phyloP scores from a whole-genome alignment of 73 alveolate genomes.

The Stentor coeruleus region DNA sequence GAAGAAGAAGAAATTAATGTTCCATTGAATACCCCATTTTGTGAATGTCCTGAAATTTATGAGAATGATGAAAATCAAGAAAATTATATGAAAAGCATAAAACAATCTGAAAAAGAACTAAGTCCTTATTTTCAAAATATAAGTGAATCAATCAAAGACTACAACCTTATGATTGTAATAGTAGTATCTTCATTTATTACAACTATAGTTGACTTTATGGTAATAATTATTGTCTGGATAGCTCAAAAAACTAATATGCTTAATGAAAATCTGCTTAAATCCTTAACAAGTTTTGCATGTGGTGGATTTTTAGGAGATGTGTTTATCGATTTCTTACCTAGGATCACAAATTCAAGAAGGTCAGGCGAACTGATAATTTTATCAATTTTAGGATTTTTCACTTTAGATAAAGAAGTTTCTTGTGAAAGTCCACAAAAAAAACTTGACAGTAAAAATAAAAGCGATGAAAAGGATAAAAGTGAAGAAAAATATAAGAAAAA shows the following conservation, averaged over 20 bases:
- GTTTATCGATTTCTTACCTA: conserved; percentile 13
- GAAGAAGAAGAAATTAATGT: too few species aligned
- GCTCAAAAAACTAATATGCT: not conserved
- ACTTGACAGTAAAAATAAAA: too few species aligned
- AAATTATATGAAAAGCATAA: too few species aligned
- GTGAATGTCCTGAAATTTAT: too few species aligned
- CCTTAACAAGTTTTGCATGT: conserved; percentile 20
- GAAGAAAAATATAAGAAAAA: conserved; percentile 11
- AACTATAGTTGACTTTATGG: not conserved
- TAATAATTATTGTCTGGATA: conserved; percentile 20
- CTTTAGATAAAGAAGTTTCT: conserved; percentile 23
- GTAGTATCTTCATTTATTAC: conserved; percentile 2
- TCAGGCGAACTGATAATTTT: conserved; percentile 15
- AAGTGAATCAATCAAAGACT: too few species aligned
- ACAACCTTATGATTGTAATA: too few species aligned
- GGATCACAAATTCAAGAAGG: not conserved
- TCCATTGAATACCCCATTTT: too few species aligned
- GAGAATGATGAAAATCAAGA: too few species aligned
- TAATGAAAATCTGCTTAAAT: conserved; percentile 15
- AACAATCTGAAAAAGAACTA: too few species aligned
- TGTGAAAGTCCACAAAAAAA: conserved; percentile 9
- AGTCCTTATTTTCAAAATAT: too few species aligned
- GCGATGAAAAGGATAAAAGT: conserved; percentile 18
- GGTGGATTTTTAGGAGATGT: conserved; percentile 28
- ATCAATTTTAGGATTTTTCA: conserved; percentile 23